Evolutionary conservation across 352 stramenopile genomes (phyloP).

Genomic region (Phytophthora sansomeana): DNA sequence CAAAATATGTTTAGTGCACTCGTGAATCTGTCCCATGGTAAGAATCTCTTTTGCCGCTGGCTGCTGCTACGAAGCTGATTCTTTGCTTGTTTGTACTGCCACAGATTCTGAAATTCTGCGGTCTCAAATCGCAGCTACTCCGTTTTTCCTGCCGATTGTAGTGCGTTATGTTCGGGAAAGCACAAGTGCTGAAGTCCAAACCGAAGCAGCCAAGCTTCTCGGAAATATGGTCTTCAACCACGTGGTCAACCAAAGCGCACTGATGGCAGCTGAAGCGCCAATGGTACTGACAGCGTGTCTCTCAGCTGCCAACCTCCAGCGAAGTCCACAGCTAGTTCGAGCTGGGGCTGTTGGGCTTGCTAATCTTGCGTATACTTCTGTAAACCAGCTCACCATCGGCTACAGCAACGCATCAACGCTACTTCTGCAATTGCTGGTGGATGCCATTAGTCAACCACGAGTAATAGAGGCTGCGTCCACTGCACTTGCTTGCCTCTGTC

Average conservation of each 20-base stretch:
- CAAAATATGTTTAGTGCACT: slow-evolving; percentile 61
- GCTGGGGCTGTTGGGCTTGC: slow-evolving; percentile 63
- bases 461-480: slow-evolving; percentile 59
- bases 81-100: background rate
- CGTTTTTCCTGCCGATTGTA: slow-evolving; percentile 56
- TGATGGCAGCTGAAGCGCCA: slow-evolving; percentile 71
- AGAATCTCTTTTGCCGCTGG: slow-evolving; percentile 12
- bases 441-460: slow-evolving; percentile 44
- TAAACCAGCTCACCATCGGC: slow-evolving; percentile 80
- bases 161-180: slow-evolving; percentile 66
- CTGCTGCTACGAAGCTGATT: background rate
- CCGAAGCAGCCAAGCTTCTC: slow-evolving; percentile 69
- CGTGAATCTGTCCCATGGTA: slow-evolving; percentile 75
- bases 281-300: slow-evolving; percentile 42
- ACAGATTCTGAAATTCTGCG: slow-evolving; percentile 79
- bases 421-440: slow-evolving; percentile 70
- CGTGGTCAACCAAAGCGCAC: slow-evolving; percentile 72
- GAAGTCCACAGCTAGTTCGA: slow-evolving; percentile 44
- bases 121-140: slow-evolving; percentile 72
- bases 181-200: slow-evolving; percentile 40
- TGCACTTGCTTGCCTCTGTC: slow-evolving; percentile 64
- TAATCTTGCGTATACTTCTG: slow-evolving; percentile 72
- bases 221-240: slow-evolving; percentile 76
- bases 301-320: slow-evolving; percentile 46
- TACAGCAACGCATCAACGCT: slow-evolving; percentile 73